Base-by-base conservation (phyloP, 2,329 filamentous ascomycete genomes). In the Phyllosticta capitalensis region DNA sequence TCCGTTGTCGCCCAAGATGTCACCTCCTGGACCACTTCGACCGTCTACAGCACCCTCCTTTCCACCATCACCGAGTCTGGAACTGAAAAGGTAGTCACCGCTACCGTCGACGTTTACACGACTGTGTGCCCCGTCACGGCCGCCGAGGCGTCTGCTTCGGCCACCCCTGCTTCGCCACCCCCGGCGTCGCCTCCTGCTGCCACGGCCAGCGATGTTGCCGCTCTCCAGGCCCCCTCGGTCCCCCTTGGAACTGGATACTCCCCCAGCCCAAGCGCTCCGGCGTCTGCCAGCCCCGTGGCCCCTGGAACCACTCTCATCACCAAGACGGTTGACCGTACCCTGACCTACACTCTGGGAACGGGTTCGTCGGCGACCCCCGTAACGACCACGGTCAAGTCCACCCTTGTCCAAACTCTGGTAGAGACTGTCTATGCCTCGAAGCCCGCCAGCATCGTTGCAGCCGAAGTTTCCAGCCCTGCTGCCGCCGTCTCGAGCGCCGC, bases 281-380 rank as follows among this genome's bases (percentile, higher is more conserved):
- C 12, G 3, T 19, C 52, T 5, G 45, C 53, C 53, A 55, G 52
- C 26, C 54, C 61, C n/a, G 60, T 58, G 14, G 61, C 63, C 56
- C 56, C 60, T 20, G 14, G 55, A 28, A 52, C 56, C 48, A 56
- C 59, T 45, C 54, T 57, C 49, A 30, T 57, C 50, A 51, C 58
- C 53, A 57, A 52, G 57, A 58, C 53, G 53, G 50, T 52, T 38
- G 54, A 55, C 54, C 52, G 38, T 24, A 58, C 58, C 26, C 26
- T 60, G 53, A 58, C 61, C 55, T 74, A 76, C 67, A 76, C 75
- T 63, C 64, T 75, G 61, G 68, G 72, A 63, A 62, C 67, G 61
- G 69, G 73, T 64, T 69, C 71, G 56, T 76, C 67, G 63, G 77
- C 73, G 63, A 78, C 76, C 66, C 74, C 76, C 60, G 68, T 81